Evolutionary conservation across 2,329 filamentous ascomycete species (phyloP), one percentile per base, ranked within the genome.

Genomic region (Gaeumannomyces tritici): DNA sequence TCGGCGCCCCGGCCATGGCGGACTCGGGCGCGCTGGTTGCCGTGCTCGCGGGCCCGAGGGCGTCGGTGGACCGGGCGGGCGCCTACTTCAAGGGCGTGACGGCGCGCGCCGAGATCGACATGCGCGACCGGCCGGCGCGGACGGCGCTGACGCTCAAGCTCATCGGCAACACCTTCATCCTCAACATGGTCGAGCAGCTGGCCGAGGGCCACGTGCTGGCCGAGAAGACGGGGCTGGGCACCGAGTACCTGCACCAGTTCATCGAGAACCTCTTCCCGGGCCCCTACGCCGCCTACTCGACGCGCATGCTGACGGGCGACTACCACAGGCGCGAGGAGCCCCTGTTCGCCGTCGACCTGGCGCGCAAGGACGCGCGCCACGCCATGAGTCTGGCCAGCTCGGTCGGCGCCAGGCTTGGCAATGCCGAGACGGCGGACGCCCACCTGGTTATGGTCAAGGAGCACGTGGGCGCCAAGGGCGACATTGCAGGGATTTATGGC

Each of bases 401-500:
- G 28, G 80, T 79, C 7, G 91, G 89, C 0, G 79, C 83, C 56
- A 81, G 79, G 63, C 73, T 96, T 74, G 81, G 78, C 64, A 87
- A 85, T 65, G 76, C 89, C 1, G 85, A 89, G 73, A 79, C 88
- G 4, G 88, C 81, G 1, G 88, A 93, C 73, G 78, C 75, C 31
- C 89, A 95, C 72, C 74, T 96, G 68, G 80, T 80, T 62, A 76
- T 78, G 63, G 86, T 96, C 2, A 88, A 90, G 73, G 83, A 87
- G 63, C 70, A 91, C 60, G 70, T 69, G 59, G 91, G 90, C 0
- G 80, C 82, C 57, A 85, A 80, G 67, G 91, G 91, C 0, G 93
- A 96, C 74, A 84, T 96, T 72, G 88, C 90, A 2, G 88, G 84
- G 13, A 88, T 96, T 51, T 96, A 96, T 75, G 92, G 92, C 0